Evolutionary conservation across 1,284 basidiomycete species (phyloP).

Genomic region (Trichosporon sp.): DNA sequence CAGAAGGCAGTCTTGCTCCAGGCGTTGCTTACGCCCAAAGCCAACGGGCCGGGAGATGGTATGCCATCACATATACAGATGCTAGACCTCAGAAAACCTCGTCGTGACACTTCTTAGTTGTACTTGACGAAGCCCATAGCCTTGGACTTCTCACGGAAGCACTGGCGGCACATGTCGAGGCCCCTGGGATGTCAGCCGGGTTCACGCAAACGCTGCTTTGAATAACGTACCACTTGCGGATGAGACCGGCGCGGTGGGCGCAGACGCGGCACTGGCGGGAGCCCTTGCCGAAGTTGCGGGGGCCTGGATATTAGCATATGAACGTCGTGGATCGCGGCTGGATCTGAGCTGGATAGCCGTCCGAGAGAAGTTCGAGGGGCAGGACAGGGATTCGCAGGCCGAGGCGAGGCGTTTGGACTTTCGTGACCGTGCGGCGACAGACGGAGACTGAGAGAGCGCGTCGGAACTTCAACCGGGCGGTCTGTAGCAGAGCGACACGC

Average conservation of each 20-base stretch:
- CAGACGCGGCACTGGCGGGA: constrained; percentile 94
- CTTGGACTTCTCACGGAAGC: constrained; percentile 90
- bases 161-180: constrained; percentile 93
- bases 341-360: neutral
- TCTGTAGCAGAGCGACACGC: neutral
- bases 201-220: neutral
- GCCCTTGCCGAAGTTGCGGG: constrained; percentile 92
- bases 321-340: neutral
- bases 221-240: constrained; percentile 52
- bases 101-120: constrained; percentile 30
- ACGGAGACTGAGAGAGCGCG: neutral
- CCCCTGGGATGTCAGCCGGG: constrained; percentile 51
- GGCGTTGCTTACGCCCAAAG: neutral
- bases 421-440: neutral
- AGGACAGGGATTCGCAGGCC: neutral
- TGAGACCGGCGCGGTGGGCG: constrained; percentile 91
- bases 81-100: constrained; percentile 13
- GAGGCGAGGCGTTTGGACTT: neutral
- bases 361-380: neutral
- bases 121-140: constrained; percentile 85
- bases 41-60: constrained; percentile 11
- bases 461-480: neutral
- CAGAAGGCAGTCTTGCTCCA: neutral
- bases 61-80: constrained; percentile 24
- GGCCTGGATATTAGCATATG: constrained; percentile 51